Conservation (phyloP, 176 grass and related monocot species). For the Puya raimondii region DNA sequence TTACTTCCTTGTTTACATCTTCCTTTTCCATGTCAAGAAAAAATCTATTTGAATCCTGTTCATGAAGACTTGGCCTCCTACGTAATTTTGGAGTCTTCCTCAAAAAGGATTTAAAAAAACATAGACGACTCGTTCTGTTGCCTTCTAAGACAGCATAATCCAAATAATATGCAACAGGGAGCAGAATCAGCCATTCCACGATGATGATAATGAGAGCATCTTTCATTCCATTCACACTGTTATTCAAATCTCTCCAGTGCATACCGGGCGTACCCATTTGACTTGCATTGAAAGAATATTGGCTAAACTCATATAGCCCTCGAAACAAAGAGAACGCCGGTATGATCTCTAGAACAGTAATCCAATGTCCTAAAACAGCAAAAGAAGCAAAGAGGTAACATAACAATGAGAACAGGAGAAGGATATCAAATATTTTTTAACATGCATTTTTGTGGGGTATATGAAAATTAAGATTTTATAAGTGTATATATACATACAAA, state of each 20-base stretch:
- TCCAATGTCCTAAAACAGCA: slow-evolving; percentile 29
- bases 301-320: slow-evolving; percentile 46
- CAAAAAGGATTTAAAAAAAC: background rate
- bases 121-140: background rate
- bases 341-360: slow-evolving; percentile 43
- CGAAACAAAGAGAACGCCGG: slow-evolving; percentile 54
- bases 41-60: slow-evolving; percentile 4
- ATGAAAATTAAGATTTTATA: too few species aligned
- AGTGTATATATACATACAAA: background rate
- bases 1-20: slow-evolving; percentile 20
- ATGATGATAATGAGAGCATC: slow-evolving; percentile 44
- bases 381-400: background rate
- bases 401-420: too few species aligned
- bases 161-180: slow-evolving; percentile 15
- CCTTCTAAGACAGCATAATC: background rate
- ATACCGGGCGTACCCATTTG: slow-evolving; percentile 39
- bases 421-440: background rate
- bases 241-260: slow-evolving; percentile 38
- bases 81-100: background rate
- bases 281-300: slow-evolving; percentile 29
- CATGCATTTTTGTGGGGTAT: background rate
- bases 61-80: background rate
- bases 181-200: slow-evolving; percentile 37
- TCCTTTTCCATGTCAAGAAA: slow-evolving; percentile 11
- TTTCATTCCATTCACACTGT: slow-evolving; percentile 46